Evolutionary conservation across 2,329 filamentous ascomycete species (phyloP), one percentile per base, ranked within the genome.

Genomic region (Plectosphaerella cucumerina): DNA sequence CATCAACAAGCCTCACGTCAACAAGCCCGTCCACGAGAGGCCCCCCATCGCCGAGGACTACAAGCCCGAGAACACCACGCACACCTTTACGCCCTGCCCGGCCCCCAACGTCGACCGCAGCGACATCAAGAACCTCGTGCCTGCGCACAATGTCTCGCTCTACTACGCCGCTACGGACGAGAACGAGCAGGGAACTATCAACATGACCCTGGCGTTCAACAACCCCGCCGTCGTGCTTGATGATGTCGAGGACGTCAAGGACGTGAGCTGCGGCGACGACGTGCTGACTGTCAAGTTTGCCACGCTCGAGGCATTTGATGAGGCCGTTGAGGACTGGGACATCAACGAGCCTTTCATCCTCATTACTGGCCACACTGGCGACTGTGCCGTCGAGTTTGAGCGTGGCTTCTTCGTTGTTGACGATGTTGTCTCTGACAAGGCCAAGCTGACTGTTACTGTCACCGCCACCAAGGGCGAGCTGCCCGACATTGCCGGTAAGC

Each of bases 361-460:
- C 47, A 64, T 75, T 53, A 74, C 71, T 14, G 74, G 71, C 59
- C 66, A 73, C 57, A 50, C 68, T 18, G 70, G 69, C 26, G 62
- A 70, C 51, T 74, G 71, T 52, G 69, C 73, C 50, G 56, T 57
- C n/a, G 61, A 67, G 49, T 59, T 66, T 20, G 68, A 73, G 59
- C 65, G 70, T 33, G 66, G 69, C 17, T 67, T 71, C 55, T 72
- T 72, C 56, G 49, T 68, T 6, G 65, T 65, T 21, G 58, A 56
- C 33, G 54, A 56, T 26, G 53, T 74, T 4, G 51, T 48, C 5
- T 62, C 60, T 23, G 54, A 70, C 41, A 56, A 56, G 26, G 49
- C 55, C 3, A 51, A 58, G 17, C 54, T 67, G 33, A 60, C 63
- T 5, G 59, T 69, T 45, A 65, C 60, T 6, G 67, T 69, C 2